Evolutionary conservation across 1,284 basidiomycete genomes (phyloP).

Genomic region (Ustilago trichophora): DNA sequence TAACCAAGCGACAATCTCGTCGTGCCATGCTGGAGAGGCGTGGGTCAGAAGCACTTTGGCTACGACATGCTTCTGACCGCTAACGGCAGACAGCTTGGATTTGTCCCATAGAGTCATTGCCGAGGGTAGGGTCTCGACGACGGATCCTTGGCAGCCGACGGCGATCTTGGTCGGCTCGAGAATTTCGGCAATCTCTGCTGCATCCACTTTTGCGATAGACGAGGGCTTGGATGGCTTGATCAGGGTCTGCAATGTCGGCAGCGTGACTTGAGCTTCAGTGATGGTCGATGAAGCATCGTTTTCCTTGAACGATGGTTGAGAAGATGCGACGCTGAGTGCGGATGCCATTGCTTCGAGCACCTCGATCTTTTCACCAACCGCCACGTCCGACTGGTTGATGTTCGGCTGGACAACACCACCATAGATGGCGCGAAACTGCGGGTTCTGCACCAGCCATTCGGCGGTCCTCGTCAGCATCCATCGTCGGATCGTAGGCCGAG

Average conservation of each 20-base stretch:
- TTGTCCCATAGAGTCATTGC: constrained; percentile 60
- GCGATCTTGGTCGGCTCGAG: constrained; percentile 49
- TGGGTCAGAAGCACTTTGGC: constrained; percentile 49
- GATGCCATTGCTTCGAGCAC: constrained; percentile 29
- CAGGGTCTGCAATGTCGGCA: constrained; percentile 16
- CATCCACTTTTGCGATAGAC: not conserved
- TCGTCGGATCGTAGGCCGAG: constrained; percentile 4
- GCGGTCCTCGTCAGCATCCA: constrained; percentile 30
- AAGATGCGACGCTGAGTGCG: constrained; percentile 11
- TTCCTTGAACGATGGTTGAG: too few relatives aligned
- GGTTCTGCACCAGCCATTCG: constrained; percentile 32
- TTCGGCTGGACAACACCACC: not conserved
- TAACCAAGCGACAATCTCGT: constrained; percentile 49
- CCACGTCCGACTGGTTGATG: not conserved
- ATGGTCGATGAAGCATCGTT: too few relatives aligned
- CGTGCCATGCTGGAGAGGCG: constrained; percentile 34
- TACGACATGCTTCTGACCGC: constrained; percentile 48
- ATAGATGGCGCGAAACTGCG: constrained; percentile 37
- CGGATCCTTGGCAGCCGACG: constrained; percentile 52
- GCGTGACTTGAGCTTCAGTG: not conserved
- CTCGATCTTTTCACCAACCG: constrained; percentile 32
- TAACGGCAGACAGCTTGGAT: constrained; percentile 49
- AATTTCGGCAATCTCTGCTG: too few relatives aligned
- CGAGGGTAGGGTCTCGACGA: constrained; percentile 45
- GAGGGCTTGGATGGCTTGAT: not conserved